These are phyloP conservation scores for Oldenlandia corymbosa DNA, from an alignment of 257 asterid species.

Conservation along the genomic window DNA sequence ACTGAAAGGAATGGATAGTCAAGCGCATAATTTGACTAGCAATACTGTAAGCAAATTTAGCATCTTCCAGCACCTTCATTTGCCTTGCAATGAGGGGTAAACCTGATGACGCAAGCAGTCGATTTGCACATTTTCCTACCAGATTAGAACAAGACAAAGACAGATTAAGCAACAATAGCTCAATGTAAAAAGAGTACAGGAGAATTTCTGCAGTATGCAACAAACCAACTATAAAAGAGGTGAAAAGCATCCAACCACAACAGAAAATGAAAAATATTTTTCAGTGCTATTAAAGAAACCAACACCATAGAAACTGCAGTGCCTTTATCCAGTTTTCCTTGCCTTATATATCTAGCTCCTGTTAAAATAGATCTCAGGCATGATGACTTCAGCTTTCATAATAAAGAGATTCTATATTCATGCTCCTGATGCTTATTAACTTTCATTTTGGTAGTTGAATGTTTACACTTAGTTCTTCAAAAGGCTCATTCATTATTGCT, in stretches of 20 bases:
- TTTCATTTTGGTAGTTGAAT: not conserved
- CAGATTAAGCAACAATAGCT: not conserved
- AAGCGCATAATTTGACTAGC: constrained; percentile 9
- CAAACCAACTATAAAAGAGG: not conserved
- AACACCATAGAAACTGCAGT: not conserved
- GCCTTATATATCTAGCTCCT: not conserved
- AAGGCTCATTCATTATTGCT: not conserved
- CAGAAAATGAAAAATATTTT: not conserved
- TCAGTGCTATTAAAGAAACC: not conserved
- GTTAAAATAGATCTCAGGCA: no score
- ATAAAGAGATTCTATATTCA: not conserved
- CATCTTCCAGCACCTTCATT: constrained; percentile 64
- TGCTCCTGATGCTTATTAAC: no score
- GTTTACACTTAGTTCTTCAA: not conserved
- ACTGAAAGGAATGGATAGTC: not conserved
- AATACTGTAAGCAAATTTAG: constrained; percentile 3
- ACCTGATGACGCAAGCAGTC: constrained; percentile 84
- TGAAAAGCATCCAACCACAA: not conserved
- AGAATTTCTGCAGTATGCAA: not conserved
- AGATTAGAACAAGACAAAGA: constrained; percentile 2
- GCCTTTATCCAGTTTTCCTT: not conserved
- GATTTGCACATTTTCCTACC: constrained; percentile 96
- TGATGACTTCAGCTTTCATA: no score
- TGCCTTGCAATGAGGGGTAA: constrained; percentile 91
- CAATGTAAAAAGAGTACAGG: not conserved